A percentile compares a stretch with the other conserved stretches of the same genome.
phyloP scores from a whole-genome alignment of 495 filamentous ascomycete genomes.

The Neurospora tetrasperma region DNA sequence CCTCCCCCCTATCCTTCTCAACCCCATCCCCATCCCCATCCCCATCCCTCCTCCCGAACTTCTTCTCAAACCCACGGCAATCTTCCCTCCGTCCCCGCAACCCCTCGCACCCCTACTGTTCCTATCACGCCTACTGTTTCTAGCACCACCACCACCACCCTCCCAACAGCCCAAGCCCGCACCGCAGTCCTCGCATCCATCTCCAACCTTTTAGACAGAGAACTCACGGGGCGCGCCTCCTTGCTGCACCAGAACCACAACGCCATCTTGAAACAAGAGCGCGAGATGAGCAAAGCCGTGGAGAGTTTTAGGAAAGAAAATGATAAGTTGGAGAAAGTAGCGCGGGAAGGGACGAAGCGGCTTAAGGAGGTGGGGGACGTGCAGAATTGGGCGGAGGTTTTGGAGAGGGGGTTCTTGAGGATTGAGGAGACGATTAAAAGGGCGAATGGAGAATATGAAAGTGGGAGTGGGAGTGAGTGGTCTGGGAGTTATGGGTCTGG shows the following conservation, averaged over 20 bases:
- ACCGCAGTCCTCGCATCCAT: constrained; percentile 70
- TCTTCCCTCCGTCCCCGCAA: background rate
- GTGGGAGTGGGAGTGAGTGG: constrained; percentile 8
- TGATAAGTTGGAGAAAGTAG: constrained; percentile 56
- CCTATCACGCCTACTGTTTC: background rate
- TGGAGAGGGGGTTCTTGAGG: constrained; percentile 82
- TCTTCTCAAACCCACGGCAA: background rate
- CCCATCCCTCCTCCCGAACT: background rate
- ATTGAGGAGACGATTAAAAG: constrained; percentile 77
- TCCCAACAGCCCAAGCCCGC: constrained; percentile 48
- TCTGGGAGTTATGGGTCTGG: background rate
- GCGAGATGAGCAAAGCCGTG: constrained; percentile 54
- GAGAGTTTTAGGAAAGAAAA: constrained; percentile 60
- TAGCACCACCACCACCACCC: background rate
- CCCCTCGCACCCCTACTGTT: background rate
- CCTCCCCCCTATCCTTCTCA: background rate
- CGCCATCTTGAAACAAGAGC: constrained; percentile 62
- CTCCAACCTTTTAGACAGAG: constrained; percentile 58
- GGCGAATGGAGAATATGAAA: constrained; percentile 33
- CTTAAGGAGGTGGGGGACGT: constrained; percentile 91
- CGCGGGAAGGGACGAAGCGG: constrained; percentile 54
- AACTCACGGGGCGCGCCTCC: constrained; percentile 62
- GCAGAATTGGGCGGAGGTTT: constrained; percentile 96
- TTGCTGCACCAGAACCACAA: constrained; percentile 63
- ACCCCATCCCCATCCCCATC: background rate